A percentile compares a stretch with the other conserved stretches of the same genome.
Evolutionary conservation across 1,284 basidiomycete genomes (phyloP).

Genomic region (Leccinum discolor): DNA sequence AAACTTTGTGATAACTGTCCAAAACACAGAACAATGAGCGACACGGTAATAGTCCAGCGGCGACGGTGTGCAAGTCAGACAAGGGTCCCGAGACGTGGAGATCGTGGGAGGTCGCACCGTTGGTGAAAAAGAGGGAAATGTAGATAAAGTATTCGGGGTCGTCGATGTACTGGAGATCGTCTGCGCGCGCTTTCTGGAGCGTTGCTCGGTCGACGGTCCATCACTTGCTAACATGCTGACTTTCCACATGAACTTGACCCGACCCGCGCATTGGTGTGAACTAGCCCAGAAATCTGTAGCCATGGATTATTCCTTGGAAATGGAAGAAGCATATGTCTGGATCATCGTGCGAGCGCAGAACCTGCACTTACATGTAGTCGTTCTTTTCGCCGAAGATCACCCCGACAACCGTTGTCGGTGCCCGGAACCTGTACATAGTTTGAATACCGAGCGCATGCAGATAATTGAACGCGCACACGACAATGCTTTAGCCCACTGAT

Average conservation of each 20-base stretch:
- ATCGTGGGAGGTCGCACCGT: conserved; percentile 44
- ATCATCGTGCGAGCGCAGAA: neutral
- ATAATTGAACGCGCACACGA: conserved; percentile 54
- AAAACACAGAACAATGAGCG: neutral
- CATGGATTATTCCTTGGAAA: conserved; percentile 38
- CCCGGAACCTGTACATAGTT: conserved; percentile 69
- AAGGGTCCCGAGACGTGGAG: neutral
- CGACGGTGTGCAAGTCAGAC: neutral
- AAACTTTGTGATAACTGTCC: conserved; percentile 80
- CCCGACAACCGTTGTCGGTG: conserved; percentile 40
- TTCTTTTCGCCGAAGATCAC: conserved; percentile 49
- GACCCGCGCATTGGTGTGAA: conserved; percentile 63
- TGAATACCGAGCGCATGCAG: neutral
- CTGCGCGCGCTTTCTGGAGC: conserved; percentile 67
- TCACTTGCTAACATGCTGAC: conserved; percentile 60
- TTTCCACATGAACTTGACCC: conserved; percentile 8
- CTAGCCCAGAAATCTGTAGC: conserved; percentile 78
- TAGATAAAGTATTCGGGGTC: conserved; percentile 76
- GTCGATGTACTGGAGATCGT: conserved; percentile 79
- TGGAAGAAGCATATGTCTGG: too few relatives aligned
- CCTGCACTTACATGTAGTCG: conserved; percentile 48
- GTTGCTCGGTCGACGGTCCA: conserved; percentile 87
- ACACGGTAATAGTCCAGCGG: neutral
- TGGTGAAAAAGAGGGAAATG: conserved; percentile 84
- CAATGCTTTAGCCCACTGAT: conserved; percentile 88